A percentile compares a stretch with the other conserved stretches of the same genome.
These are phyloP conservation scores for Yamagishiella unicocca DNA, from an alignment of 139 green algal genomes.

Conservation along the genomic window DNA sequence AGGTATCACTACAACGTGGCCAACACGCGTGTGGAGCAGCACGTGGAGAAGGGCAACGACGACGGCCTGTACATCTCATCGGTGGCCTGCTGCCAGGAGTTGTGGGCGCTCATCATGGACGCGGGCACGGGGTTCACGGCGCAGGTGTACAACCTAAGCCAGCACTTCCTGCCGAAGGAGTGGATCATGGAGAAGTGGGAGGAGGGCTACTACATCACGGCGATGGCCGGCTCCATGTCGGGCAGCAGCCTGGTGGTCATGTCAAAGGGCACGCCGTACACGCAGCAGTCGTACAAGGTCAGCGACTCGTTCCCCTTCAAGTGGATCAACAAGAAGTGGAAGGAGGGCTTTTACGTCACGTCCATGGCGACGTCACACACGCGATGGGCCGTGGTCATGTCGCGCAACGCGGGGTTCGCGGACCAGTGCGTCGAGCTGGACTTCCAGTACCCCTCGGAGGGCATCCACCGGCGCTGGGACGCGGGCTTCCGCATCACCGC, in stretches of 20 bases:
- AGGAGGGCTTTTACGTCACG: conserved; percentile 99
- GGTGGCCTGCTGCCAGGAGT: conserved; percentile 97
- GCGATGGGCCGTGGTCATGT: conserved; percentile 99
- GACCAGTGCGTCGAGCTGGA: conserved; percentile 99
- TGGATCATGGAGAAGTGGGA: conserved; percentile 99
- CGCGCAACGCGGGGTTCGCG: conserved; percentile 96
- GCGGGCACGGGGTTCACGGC: conserved; percentile 92
- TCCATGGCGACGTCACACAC: conserved; percentile 95
- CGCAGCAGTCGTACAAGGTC: conserved; percentile 99
- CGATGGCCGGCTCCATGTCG: conserved; percentile 91
- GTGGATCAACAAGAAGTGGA: conserved; percentile 99
- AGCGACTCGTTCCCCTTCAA: conserved; percentile 99
- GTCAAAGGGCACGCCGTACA: conserved; percentile 97
- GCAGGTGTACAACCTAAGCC: conserved; percentile 89
- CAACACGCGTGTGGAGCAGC: conserved; percentile 94
- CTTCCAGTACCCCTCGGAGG: conserved; percentile 98
- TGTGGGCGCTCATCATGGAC: conserved; percentile 93
- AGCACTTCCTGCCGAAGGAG: conserved; percentile 98
- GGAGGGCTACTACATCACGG: conserved; percentile 99
- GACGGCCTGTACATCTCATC: conserved; percentile 97
- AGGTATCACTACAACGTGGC: conserved; percentile 99
- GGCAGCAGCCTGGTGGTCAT: conserved; percentile 92
- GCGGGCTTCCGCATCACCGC: conserved; percentile 95
- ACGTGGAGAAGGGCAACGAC: conserved; percentile 88
- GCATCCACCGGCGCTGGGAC: conserved; percentile 66